These are phyloP conservation scores for Diaporthe sp. DNA, from an alignment of 2,329 filamentous ascomycete genomes.

Conservation along the genomic window DNA sequence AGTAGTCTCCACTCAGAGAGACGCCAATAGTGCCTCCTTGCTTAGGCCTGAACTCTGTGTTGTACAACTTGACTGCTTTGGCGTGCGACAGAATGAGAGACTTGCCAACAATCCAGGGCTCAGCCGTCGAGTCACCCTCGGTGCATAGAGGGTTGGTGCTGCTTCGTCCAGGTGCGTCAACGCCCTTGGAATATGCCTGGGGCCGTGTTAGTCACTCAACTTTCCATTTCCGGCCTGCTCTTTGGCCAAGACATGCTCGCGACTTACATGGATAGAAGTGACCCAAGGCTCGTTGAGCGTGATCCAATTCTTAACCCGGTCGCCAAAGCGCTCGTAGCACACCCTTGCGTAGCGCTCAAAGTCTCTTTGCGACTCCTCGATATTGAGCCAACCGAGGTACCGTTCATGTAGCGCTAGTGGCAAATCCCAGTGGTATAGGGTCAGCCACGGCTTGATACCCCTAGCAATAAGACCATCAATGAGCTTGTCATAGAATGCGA, in stretches of 20 bases:
- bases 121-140: constrained; percentile 45
- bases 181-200: constrained; percentile 47
- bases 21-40: constrained; percentile 53
- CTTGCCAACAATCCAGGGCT: constrained; percentile 52
- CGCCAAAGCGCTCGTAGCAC: constrained; percentile 66
- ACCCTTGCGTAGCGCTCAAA: constrained; percentile 67
- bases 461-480: constrained; percentile 68
- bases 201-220: constrained; percentile 20
- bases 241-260: no score
- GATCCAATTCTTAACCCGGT: constrained; percentile 71
- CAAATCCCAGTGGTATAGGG: constrained; percentile 74
- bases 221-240: no score
- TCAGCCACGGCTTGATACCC: constrained; percentile 69
- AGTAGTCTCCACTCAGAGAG: constrained; percentile 54
- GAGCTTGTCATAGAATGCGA: constrained; percentile 69
- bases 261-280: constrained; percentile 35
- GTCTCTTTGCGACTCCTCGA: constrained; percentile 70
- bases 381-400: constrained; percentile 71
- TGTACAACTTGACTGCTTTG: constrained; percentile 49
- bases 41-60: constrained; percentile 48
- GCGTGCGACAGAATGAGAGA: constrained; percentile 52
- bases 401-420: constrained; percentile 68
- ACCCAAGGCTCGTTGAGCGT: constrained; percentile 48
- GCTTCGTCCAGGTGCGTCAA: constrained; percentile 45
- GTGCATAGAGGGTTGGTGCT: constrained; percentile 43